Evolutionary conservation across 2,329 filamentous ascomycete genomes (phyloP), one percentile per base, ranked within the genome.

Genomic region (Sporothrix protearum): DNA sequence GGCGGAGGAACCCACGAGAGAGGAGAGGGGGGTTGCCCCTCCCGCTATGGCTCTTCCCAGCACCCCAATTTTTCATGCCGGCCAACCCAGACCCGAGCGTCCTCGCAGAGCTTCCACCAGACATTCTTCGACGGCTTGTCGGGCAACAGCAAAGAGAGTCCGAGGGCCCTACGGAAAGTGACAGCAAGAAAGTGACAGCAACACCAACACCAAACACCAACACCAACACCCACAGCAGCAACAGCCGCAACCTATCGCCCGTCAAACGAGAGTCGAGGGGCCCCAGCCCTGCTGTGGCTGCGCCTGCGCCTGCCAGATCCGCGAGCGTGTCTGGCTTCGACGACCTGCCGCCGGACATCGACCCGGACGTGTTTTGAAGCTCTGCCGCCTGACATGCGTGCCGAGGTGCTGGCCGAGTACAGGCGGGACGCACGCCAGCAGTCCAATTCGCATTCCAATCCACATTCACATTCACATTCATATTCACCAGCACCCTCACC

Each of bases 11-110:
- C 19, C 33, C 1, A 33, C n/a, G 22, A n/a, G 64, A 55, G 39
- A 76, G 83, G 82, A 51, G 0, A 39, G n/a, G 25, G 10, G 5
- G 0, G 10, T 14, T 12, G 12, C 22, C 3, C 25, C 22, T 3
- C 22, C 49, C 0, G 16, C 33, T 9, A 47, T 64, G 5, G 45
- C 22, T 1, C 16, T 74, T 16, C n/a, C 89, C 2, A 93, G 95
- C 1, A 97, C 95, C 95, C 0, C 96, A 99, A 77, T 99, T 99
- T 77, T 88, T 98, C 63, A 85, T 99, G 76, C 96, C 96, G 0
- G 87, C 87, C 0, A 92, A 97, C 75, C 87, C 92, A 1, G 96
- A 99, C 78, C 89, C 91, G 0, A 84, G 86, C n/a, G 91, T 97
- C 0, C 81, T 98, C 3, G 91, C 91, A 1, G 94, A 96, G 77